These are phyloP conservation scores for Asparagopsis taxiformis DNA, from an alignment of 31 red algal genomes.

Conservation along the genomic window DNA sequence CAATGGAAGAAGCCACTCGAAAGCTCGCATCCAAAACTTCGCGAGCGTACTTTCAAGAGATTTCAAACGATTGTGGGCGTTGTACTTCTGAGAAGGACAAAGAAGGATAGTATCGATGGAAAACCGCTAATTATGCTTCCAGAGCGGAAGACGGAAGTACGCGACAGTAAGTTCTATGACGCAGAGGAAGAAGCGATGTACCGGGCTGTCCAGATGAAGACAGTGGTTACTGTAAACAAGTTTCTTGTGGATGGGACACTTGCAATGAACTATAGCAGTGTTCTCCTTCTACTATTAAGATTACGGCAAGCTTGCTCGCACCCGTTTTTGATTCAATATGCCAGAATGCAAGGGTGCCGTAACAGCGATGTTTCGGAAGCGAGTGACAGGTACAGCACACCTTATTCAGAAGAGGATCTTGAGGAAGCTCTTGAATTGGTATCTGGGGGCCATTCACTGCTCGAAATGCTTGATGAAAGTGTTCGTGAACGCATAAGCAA, in stretches of 20 bases:
- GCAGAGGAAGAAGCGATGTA: slow-evolving; percentile 35
- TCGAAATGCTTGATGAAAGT: slow-evolving; percentile 23
- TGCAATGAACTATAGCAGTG: slow-evolving; percentile 33
- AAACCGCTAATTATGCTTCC: slow-evolving; percentile 37
- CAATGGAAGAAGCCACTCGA: slow-evolving; percentile 59
- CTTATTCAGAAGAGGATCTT: slow-evolving; percentile 16
- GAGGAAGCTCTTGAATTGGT: slow-evolving; percentile 29
- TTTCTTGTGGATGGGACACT: slow-evolving; percentile 21
- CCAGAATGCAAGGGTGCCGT: slow-evolving; percentile 13
- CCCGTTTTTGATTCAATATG: slow-evolving; percentile 61
- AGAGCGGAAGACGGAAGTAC: slow-evolving; percentile 26
- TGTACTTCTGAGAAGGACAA: slow-evolving; percentile 56
- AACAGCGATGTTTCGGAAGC: background rate
- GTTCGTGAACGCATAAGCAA: slow-evolving; percentile 1
- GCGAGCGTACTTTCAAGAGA: slow-evolving; percentile 32
- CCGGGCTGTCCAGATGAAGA: slow-evolving; percentile 19
- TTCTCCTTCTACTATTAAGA: slow-evolving; percentile 72
- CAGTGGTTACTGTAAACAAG: slow-evolving; percentile 23
- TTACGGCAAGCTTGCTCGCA: slow-evolving; percentile 87
- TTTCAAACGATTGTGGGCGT: slow-evolving; percentile 56
- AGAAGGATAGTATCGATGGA: slow-evolving; percentile 49
- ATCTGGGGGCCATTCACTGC: slow-evolving; percentile 7
- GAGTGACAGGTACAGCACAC: slow-evolving; percentile 6
- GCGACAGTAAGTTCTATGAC: slow-evolving; percentile 14
- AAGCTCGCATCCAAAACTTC: background rate